phyloP scores from a whole-genome alignment of 139 green algal species.

The Chlamydomonas sphaeroides region DNA sequence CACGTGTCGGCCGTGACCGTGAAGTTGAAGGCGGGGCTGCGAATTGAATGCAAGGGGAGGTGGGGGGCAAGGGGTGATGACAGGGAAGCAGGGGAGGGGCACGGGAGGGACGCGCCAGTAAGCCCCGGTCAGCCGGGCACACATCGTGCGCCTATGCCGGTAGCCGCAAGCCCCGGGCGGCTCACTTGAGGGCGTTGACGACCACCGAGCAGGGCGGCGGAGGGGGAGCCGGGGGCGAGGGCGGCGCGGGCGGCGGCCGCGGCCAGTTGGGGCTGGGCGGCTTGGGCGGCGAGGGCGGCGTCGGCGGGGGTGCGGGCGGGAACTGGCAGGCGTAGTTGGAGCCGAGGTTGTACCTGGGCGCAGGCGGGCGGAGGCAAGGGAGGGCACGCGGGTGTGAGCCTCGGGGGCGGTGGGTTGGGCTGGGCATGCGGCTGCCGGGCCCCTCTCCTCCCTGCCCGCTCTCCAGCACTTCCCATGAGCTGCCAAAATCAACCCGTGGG shows the following conservation, averaged over 20 bases:
- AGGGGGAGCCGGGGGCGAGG: conserved; percentile 3
- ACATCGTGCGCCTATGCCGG: too few species aligned
- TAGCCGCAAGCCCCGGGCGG: too few species aligned
- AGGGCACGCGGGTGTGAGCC: too few species aligned
- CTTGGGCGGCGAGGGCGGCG: not conserved
- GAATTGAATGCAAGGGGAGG: not conserved
- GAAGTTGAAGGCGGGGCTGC: conserved; percentile 1
- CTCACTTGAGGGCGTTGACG: conserved; percentile 3
- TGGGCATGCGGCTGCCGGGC: too few species aligned
- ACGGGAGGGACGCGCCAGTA: too few species aligned
- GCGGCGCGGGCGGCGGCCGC: not conserved
- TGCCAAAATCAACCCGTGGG: too few species aligned
- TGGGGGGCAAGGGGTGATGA: not conserved
- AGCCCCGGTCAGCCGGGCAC: too few species aligned
- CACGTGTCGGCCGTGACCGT: not conserved
- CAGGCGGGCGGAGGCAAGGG: too few species aligned
- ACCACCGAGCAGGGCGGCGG: conserved; percentile 16
- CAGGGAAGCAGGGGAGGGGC: too few species aligned
- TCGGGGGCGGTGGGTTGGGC: too few species aligned
- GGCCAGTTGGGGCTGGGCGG: not conserved
- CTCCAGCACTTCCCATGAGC: too few species aligned
- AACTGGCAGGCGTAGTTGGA: not conserved
- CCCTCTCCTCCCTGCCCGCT: too few species aligned
- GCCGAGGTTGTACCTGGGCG: conserved; percentile 21
- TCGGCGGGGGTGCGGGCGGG: conserved; percentile 12